A percentile compares a stretch with the other conserved stretches of the same genome.
phyloP scores from a whole-genome alignment of 352 stramenopile genomes.

The Phytophthora pisi region DNA sequence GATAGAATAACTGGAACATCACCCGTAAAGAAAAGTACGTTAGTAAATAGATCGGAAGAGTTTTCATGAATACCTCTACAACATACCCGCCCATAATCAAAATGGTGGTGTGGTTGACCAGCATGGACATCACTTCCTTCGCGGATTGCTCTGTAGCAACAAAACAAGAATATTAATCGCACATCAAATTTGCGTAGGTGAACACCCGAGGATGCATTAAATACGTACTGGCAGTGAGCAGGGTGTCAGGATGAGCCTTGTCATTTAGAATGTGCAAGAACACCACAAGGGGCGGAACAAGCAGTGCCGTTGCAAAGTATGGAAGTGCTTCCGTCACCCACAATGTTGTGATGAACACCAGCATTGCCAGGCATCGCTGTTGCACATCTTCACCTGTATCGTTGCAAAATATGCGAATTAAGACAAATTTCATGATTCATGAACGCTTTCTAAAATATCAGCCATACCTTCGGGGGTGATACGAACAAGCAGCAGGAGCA shows the following conservation, averaged over 20 bases:
- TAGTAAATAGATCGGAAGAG: neutral
- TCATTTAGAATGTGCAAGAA: slow-evolving; percentile 90
- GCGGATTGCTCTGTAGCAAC: slow-evolving; percentile 63
- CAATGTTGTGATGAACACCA: slow-evolving; percentile 89
- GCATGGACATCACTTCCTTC: slow-evolving; percentile 88
- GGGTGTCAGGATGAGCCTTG: slow-evolving; percentile 68
- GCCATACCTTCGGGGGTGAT: slow-evolving; percentile 75
- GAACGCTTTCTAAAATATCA: neutral
- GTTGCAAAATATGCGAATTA: neutral
- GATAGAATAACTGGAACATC: slow-evolving; percentile 72
- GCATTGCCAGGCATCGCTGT: slow-evolving; percentile 88
- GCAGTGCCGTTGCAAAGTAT: slow-evolving; percentile 91
- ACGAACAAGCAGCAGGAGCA: slow-evolving; percentile 73
- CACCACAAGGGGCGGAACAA: slow-evolving; percentile 89
- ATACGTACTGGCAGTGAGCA: slow-evolving; percentile 75
- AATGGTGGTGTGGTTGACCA: slow-evolving; percentile 94
- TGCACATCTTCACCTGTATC: slow-evolving; percentile 71
- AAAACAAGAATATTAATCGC: neutral
- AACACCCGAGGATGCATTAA: neutral
- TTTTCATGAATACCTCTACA: neutral
- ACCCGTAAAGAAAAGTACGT: neutral
- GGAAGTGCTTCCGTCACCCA: slow-evolving; percentile 92
- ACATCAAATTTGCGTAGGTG: neutral
- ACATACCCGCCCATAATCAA: slow-evolving; percentile 91
- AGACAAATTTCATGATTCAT: neutral